phyloP scores from a whole-genome alignment of 1,139 yeast species.

The Yamadazyma diddensiae region DNA sequence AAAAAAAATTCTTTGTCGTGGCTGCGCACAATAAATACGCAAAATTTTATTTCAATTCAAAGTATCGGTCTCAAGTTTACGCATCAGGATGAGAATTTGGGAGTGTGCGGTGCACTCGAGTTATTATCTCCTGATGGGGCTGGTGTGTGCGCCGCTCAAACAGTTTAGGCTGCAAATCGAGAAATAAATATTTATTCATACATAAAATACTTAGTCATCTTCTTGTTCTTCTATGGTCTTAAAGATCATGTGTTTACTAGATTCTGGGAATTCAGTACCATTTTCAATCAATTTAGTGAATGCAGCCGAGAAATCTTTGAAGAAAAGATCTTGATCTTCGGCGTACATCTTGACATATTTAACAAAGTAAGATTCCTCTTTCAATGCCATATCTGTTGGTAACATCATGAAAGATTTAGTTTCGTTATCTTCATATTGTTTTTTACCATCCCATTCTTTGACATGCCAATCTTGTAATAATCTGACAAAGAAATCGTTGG shows the following conservation, averaged over 20 bases:
- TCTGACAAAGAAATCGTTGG: conserved; percentile 77
- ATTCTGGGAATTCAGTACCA: conserved; percentile 62
- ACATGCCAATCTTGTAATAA: conserved; percentile 77
- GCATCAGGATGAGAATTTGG: no score
- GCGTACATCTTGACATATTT: conserved; percentile 73
- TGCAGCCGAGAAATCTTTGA: conserved; percentile 68
- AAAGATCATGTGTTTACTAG: conserved; percentile 47
- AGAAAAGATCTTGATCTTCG: conserved; percentile 63
- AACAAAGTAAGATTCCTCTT: conserved; percentile 62
- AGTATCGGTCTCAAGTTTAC: no score
- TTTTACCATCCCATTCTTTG: conserved; percentile 71
- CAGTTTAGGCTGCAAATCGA: no score
- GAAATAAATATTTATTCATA: no score
- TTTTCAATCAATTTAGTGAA: conserved; percentile 69
- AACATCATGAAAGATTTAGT: conserved; percentile 85
- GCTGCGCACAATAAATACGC: no score
- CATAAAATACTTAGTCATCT: no score
- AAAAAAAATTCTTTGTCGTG: no score
- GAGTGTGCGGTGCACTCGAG: no score
- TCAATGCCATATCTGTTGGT: conserved; percentile 77
- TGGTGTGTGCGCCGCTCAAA: no score
- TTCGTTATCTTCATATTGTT: conserved; percentile 73
- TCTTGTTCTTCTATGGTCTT: conserved; percentile 70
- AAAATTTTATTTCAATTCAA: no score
- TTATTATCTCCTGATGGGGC: no score